Base-by-base conservation (phyloP, 2,329 filamentous ascomycete genomes). In the Talaromyces sp. region DNA sequence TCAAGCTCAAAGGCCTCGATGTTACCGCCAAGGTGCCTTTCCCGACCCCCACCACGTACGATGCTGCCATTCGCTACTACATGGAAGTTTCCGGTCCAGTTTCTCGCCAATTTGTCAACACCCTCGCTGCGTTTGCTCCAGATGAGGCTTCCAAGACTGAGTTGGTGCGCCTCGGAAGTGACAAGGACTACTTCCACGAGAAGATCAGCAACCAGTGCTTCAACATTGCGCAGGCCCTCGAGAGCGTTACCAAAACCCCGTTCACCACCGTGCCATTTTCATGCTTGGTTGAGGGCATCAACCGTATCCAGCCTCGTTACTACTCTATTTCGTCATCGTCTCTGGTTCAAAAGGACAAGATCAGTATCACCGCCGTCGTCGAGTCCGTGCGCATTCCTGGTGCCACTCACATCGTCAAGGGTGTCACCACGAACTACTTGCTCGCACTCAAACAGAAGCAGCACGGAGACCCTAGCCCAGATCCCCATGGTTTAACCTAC, bases 271-370 rank as follows among this genome's bases (percentile, higher is more conserved):
- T 97, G 61, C 96, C 95, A 16, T 98, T 99, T 80, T 96, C 95
- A 8, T 88, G 93, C 69, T 88, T 98, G 69, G 92, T 99, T 67
- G 95, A 99, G 82, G 90, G 92, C 67, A 78, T 99, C 64, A 91
- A 88, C 78, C 98, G 97, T 82, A 87, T 99, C 61, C 95, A 99
- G 77, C 94, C 95, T 44, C 91, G 95, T 56, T 99, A 98, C 83
- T 99, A 99, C 82, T 99, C 96, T 56, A 99, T 99, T 76, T 99
- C 95, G 2, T 99, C 96, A 1, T 98, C 95, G 0, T 97, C 95
- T 6, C 77, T 92, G 8, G 93, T 96, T 16, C 93, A 99, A 74
- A 93, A 95, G 74, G 89, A 96, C 78, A 94, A 92, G 81, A 92
- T 99, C 67, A 91, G 95, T 64, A 90, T 99, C 70, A 99, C 95